These are phyloP conservation scores for Aureobasidium uvarum DNA, from an alignment of 2,329 filamentous ascomycete species.

Conservation along the genomic window DNA sequence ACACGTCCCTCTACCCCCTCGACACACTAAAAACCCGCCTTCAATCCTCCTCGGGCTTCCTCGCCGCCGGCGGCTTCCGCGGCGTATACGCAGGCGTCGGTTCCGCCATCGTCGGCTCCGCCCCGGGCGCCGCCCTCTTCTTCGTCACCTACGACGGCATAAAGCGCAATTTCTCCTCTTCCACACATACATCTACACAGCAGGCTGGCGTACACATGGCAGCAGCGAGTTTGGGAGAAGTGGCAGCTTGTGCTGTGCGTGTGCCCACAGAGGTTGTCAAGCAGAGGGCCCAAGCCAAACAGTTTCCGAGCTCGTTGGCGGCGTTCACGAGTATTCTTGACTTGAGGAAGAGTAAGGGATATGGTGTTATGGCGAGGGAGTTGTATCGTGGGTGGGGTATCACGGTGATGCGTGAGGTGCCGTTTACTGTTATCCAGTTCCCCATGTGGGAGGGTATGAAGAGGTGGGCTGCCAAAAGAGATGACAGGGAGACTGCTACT, in stretches of 20 bases:
- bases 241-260: slow-evolving; percentile 86
- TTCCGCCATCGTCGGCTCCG: slow-evolving; percentile 83
- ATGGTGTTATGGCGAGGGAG: slow-evolving; percentile 68
- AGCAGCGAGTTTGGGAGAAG: slow-evolving; percentile 80
- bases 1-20: slow-evolving; percentile 94
- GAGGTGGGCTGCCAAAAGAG: slow-evolving; percentile 56
- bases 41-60: slow-evolving; percentile 75
- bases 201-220: slow-evolving; percentile 66
- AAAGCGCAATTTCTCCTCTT: slow-evolving; percentile 29
- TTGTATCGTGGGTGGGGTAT: slow-evolving; percentile 90
- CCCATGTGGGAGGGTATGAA: slow-evolving; percentile 96
- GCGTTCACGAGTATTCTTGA: slow-evolving; percentile 68
- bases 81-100: slow-evolving; percentile 94
- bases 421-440: slow-evolving; percentile 96
- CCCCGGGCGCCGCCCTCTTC: slow-evolving; percentile 92
- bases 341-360: slow-evolving; percentile 42
- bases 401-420: slow-evolving; percentile 92
- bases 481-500: slow-evolving; percentile 54
- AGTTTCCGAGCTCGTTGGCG: slow-evolving; percentile 67
- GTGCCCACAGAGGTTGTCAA: slow-evolving; percentile 98
- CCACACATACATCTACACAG: slow-evolving; percentile 12
- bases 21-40: slow-evolving; percentile 98
- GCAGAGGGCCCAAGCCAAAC: slow-evolving; percentile 87
- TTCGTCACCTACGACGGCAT: slow-evolving; percentile 55
- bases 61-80: slow-evolving; percentile 78